A percentile compares a stretch with the other conserved stretches of the same genome.
Evolutionary conservation across 495 filamentous ascomycete species (phyloP).

Genomic region (Lichina pygmaea): DNA sequence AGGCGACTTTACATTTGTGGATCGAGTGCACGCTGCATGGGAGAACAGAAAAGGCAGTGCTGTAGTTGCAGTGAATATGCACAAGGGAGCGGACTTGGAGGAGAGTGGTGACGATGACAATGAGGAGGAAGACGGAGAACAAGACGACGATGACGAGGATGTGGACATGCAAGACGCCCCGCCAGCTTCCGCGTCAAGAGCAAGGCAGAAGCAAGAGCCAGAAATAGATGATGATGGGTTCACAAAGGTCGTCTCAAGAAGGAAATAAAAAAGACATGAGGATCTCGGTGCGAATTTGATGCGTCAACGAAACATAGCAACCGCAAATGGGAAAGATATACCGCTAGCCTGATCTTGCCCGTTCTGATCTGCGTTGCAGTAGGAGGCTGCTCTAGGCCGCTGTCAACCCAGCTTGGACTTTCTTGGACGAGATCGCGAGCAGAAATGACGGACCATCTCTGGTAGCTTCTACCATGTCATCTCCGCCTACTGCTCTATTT

Average conservation of each 20-base stretch:
- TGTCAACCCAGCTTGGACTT: too few relatives aligned
- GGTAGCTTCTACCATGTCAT: too few relatives aligned
- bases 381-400: too few relatives aligned
- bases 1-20: conserved; percentile 41
- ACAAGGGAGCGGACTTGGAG: conserved; percentile 14
- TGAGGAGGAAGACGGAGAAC: conserved; percentile 25
- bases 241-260: conserved; percentile 3
- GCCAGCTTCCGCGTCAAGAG: conserved; percentile 17
- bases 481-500: too few relatives aligned
- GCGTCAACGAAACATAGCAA: too few relatives aligned
- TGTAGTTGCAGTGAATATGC: too few relatives aligned
- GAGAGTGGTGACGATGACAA: conserved; percentile 32
- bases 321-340: too few relatives aligned
- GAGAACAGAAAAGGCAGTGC: conserved; percentile 14
- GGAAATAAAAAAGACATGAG: conserved; percentile 1
- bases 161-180: conserved; percentile 53
- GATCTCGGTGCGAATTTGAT: too few relatives aligned
- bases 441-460: too few relatives aligned
- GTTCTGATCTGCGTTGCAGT: too few relatives aligned
- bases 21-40: conserved; percentile 38
- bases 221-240: conserved; percentile 9
- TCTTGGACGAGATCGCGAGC: too few relatives aligned
- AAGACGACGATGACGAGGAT: conserved; percentile 30
- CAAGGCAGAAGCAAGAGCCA: background rate
- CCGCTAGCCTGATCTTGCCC: too few relatives aligned